Percentiles rank a stretch among this genome's conserved stretches.
These are phyloP conservation scores for Alternaria triticina DNA, from an alignment of 2,329 filamentous ascomycete genomes.

Conservation along the genomic window DNA sequence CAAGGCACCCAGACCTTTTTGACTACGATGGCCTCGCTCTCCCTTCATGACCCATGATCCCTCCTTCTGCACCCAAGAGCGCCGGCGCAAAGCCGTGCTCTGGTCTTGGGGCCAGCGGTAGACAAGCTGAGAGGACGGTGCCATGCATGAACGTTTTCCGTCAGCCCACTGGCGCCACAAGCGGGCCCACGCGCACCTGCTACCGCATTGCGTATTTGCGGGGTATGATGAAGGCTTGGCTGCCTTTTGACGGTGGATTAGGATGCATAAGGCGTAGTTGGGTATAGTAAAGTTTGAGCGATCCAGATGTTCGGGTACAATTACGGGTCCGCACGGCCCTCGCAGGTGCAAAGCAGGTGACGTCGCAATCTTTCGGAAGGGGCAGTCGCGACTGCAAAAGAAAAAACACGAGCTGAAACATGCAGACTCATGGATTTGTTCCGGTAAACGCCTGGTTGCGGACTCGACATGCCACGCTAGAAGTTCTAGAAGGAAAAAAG, in stretches of 20 bases:
- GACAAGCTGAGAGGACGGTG: constrained; percentile 13
- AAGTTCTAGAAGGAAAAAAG: constrained; percentile 17
- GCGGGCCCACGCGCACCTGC: constrained; percentile 13
- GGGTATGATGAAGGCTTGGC: constrained; percentile 10
- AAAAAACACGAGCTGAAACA: constrained; percentile 12
- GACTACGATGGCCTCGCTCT: constrained; percentile 11
- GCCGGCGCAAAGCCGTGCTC: constrained; percentile 21
- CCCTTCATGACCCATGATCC: constrained; percentile 1
- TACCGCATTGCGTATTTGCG: constrained; percentile 19
- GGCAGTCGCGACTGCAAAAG: neutral
- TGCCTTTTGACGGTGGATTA: neutral
- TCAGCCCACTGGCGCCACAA: constrained; percentile 19
- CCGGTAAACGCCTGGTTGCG: constrained; percentile 1
- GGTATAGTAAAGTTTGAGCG: constrained; percentile 5
- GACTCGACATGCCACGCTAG: neutral
- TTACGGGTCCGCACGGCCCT: constrained; percentile 5
- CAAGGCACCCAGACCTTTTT: constrained; percentile 16
- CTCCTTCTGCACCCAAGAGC: constrained; percentile 15
- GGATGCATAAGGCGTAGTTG: constrained; percentile 14
- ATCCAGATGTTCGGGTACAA: constrained; percentile 6
- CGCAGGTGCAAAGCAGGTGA: neutral
- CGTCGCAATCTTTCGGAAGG: constrained; percentile 8
- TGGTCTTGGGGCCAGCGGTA: constrained; percentile 18
- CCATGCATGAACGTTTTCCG: constrained; percentile 22
- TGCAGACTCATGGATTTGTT: constrained; percentile 5